A percentile compares a stretch with the other conserved stretches of the same genome.
Conservation (phyloP, 352 stramenopile species). For the Pythium sukuiense region DNA sequence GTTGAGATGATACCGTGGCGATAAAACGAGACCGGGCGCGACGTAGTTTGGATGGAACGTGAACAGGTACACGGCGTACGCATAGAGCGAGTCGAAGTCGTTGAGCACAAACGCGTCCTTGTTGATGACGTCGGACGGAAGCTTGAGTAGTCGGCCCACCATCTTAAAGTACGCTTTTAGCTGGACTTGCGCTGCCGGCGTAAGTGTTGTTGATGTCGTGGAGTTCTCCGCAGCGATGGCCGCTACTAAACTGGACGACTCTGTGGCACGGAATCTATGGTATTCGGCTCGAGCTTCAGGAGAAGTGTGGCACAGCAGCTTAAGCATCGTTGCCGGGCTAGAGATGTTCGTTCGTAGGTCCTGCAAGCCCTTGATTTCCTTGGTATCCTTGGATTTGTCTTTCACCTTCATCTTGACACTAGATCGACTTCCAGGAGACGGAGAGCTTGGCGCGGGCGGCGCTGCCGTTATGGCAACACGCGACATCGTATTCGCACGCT, state of each 20-base stretch:
- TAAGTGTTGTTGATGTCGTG: conserved; percentile 53
- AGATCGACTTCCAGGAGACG: background rate
- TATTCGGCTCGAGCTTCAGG: conserved; percentile 53
- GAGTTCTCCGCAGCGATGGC: conserved; percentile 44
- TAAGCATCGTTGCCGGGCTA: conserved; percentile 66
- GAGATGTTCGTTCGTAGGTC: conserved; percentile 54
- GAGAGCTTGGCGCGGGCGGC: background rate
- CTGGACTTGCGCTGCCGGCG: conserved; percentile 53
- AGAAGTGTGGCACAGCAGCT: conserved; percentile 67
- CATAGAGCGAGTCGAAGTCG: conserved; percentile 76
- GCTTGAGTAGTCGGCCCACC: conserved; percentile 40
- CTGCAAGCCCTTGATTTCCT: conserved; percentile 64
- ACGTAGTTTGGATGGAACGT: conserved; percentile 68
- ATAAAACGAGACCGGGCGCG: conserved; percentile 40
- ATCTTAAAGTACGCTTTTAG: conserved; percentile 78
- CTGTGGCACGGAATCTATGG: conserved; percentile 43
- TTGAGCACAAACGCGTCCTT: conserved; percentile 68
- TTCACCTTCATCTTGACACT: conserved; percentile 34
- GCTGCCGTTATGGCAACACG: conserved; percentile 12
- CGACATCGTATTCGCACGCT: conserved; percentile 40
- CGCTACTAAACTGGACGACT: conserved; percentile 29
- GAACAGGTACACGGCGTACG: conserved; percentile 62
- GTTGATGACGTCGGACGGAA: conserved; percentile 64
- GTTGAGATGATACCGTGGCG: conserved; percentile 56
- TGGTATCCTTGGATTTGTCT: conserved; percentile 68